These are phyloP conservation scores for Vararia minispora DNA, from an alignment of 768 basidiomycete genomes.

Conservation along the genomic window DNA sequence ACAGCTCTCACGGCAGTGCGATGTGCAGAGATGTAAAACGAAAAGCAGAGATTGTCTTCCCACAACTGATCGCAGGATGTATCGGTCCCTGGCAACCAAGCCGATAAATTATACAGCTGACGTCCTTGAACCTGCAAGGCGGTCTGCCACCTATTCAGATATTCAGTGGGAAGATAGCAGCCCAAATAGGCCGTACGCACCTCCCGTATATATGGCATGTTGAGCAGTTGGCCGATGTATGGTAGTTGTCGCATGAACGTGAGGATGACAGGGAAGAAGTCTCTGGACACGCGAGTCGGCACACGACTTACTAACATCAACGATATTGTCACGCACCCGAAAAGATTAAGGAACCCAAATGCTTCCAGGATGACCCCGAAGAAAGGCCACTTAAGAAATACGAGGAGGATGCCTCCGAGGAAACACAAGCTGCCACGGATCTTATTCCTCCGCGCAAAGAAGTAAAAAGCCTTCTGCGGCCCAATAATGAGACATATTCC, in stretches of 20 bases:
- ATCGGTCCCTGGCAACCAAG: too few relatives aligned
- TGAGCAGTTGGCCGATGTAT: conserved; percentile 77
- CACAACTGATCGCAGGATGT: too few relatives aligned
- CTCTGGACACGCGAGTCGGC: conserved; percentile 37
- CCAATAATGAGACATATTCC: conserved; percentile 96
- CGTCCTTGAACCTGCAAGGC: conserved; percentile 24
- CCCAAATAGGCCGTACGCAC: conserved; percentile 35
- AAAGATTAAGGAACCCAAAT: conserved; percentile 94
- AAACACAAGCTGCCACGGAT: conserved; percentile 84
- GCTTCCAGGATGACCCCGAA: conserved; percentile 88
- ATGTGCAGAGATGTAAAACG: too few relatives aligned
- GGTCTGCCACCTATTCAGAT: conserved; percentile 21
- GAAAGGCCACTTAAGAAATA: conserved; percentile 94
- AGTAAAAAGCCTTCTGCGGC: conserved; percentile 94
- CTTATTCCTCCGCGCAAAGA: conserved; percentile 95
- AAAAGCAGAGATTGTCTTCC: too few relatives aligned
- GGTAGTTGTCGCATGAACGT: conserved; percentile 95
- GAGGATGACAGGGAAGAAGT: conserved; percentile 97
- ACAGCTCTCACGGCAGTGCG: too few relatives aligned
- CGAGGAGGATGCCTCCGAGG: conserved; percentile 81
- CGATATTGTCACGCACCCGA: conserved; percentile 56
- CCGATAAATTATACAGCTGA: conserved; percentile 21
- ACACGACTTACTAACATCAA: not conserved
- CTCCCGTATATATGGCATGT: conserved; percentile 76
- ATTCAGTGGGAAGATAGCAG: not conserved